Percentiles rank a stretch among this genome's conserved stretches.
Evolutionary conservation across 148 eudicot species (phyloP).

Genomic region (Arctostaphylos glauca): DNA sequence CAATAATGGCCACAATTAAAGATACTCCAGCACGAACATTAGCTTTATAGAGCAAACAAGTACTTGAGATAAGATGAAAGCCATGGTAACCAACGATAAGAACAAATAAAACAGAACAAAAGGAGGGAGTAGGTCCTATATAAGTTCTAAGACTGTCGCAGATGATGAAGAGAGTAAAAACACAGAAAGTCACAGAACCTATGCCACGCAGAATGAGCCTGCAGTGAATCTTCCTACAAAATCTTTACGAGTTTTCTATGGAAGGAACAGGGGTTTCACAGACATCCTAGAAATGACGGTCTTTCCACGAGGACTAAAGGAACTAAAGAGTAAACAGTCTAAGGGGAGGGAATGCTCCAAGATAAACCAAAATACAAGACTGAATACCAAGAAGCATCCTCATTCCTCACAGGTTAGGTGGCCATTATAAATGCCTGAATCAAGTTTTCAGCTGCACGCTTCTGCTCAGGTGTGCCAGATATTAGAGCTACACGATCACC

Average conservation of each 20-base stretch:
- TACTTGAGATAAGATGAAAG: conserved; percentile 14
- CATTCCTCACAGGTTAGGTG: conserved; percentile 32
- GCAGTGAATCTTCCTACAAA: neutral
- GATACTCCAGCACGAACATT: conserved; percentile 20
- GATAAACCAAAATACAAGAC: conserved; percentile 35
- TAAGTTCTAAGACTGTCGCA: conserved; percentile 19
- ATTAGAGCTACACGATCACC: conserved; percentile 82
- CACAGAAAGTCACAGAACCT: conserved; percentile 12
- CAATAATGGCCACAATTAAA: conserved; percentile 8
- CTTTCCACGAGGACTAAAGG: conserved; percentile 28
- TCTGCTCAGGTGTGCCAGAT: conserved; percentile 88
- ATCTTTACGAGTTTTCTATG: conserved; percentile 2
- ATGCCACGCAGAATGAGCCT: conserved; percentile 19
- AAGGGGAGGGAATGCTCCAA: conserved; percentile 23
- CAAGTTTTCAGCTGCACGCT: conserved; percentile 84
- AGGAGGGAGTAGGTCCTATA: conserved; percentile 21
- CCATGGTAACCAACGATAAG: conserved; percentile 17
- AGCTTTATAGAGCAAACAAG: conserved; percentile 23
- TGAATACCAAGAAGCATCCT: conserved; percentile 28
- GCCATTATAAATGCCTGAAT: conserved; percentile 92
- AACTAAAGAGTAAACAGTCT: conserved; percentile 25
- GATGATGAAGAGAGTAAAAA: conserved; percentile 21
- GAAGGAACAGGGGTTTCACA: conserved; percentile 9
- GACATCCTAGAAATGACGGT: conserved; percentile 21
- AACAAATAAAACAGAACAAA: conserved; percentile 13